Base-by-base conservation (phyloP, 495 filamentous ascomycete genomes). In the Neurospora sp. region DNA sequence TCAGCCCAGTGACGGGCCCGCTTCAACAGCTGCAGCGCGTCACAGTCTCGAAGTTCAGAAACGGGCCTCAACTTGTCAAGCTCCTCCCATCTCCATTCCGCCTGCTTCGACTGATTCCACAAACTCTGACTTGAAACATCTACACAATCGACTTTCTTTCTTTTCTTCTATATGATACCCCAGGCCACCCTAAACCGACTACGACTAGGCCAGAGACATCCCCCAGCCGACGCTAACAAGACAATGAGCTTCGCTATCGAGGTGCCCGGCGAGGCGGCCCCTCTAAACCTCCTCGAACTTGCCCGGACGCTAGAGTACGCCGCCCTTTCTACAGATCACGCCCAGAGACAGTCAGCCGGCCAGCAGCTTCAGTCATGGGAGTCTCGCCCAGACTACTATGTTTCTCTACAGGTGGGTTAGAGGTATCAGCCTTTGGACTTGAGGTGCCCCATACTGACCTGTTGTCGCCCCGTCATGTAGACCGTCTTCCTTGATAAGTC, bases 341-440 rank as follows among this genome's bases (percentile, higher is more conserved):
- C 90, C 73, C 90, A 92, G 74, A 88, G 97, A 38, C 91, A 93
- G 78, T 89, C 92, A 13, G 94, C 91, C 38, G 89, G 90, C 3
- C 87, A 92, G 79, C 96, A 98, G 82, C 89, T 99, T 17, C 86
- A 92, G 75, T 83, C 90, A 71, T 99, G 96, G 96, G 93, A 97
- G 80, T 89, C 86, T 31, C 81, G 90, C n/a, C 79, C 83, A 17
- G 89, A 90, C 31, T 98, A 91, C 81, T 94, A 93, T 81, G 84
- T 88, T n/a, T 85, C 89, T 45, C 85, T 99, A 70, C 94, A 97
- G 87, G 93, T 89, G 82, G 70, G 83, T 72, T 73, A 13, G 15
- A 34, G 54, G 74, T 80, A 73, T 81, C 73, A 59, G 2, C 2
- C 48, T 15, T 31, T 31, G 15, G 15, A 66, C 13, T 66, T 4